Base-by-base conservation (phyloP, 2,329 filamentous ascomycete genomes). In the Hymenoscyphus occultus region DNA sequence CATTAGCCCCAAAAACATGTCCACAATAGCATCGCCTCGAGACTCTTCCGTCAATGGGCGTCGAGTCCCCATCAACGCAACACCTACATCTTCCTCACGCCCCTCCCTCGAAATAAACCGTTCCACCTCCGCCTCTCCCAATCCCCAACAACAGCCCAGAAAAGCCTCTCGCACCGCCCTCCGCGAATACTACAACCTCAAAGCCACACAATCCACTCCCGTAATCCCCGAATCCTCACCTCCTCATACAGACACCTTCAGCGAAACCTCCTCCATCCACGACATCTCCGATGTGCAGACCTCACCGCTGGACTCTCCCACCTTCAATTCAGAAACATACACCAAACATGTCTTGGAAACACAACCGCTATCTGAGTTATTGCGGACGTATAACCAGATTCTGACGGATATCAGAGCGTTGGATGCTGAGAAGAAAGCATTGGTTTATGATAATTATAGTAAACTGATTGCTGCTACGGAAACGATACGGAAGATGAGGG, bases 371-470 rank as follows among this genome's bases (percentile, higher is more conserved):
- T 85, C 88, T 73, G 89, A 90, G 63, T 80, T 95, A 62, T 75
- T 95, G 73, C 82, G 82, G 62, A 81, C 89, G 1, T 93, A 95
- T 75, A 87, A 89, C 58, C 83, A 86, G 28, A 82, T 94, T 10
- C 78, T 94, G 70, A 84, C 87, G 70, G 94, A 98, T 79, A 94
- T 97, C 59, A 82, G 93, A 45, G 93, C 92, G 1, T 82, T 99
- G 19, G 95, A 98, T 74, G 94, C 94, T 31, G 95, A 99, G 82
- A 90, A 95, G 77, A 99, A 99, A 79, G 93, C 94, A 1, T 80
- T 99, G 67, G 95, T 99, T 4, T 99, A 99, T 77, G 94, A 99
- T 77, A 99, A 99, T 76, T 99, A 98, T 78, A 95, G 90, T 71
- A 98, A 98, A 79, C 80, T 99, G 70, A 97, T 99, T 70, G 86